Evolutionary conservation across 768 basidiomycete genomes (phyloP).

Genomic region (Phanerochaete sordida): DNA sequence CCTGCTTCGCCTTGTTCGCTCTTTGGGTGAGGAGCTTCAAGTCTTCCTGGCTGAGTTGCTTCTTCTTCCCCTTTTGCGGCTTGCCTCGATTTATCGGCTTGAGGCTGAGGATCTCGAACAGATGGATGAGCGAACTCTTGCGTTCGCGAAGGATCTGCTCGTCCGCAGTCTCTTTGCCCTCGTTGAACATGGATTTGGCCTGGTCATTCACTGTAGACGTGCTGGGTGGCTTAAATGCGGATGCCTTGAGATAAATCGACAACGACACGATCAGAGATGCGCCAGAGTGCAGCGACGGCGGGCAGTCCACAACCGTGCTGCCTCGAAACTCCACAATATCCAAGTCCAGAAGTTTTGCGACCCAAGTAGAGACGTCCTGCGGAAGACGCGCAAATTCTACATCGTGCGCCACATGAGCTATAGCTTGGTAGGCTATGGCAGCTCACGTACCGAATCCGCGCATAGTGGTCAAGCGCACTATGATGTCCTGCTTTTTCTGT

Average conservation of each 20-base stretch:
- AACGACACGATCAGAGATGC: constrained; percentile 75
- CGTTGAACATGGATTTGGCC: constrained; percentile 53
- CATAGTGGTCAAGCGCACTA: constrained; percentile 63
- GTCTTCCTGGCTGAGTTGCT: constrained; percentile 36
- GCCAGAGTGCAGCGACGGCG: constrained; percentile 65
- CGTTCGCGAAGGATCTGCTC: constrained; percentile 79
- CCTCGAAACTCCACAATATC: constrained; percentile 66
- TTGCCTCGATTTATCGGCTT: constrained; percentile 41
- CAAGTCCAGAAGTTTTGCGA: constrained; percentile 69
- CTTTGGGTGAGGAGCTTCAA: constrained; percentile 35
- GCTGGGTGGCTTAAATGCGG: constrained; percentile 59
- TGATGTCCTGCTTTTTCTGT: constrained; percentile 62
- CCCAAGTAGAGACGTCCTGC: constrained; percentile 67
- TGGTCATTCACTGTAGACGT: constrained; percentile 26
- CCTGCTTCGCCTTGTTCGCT: constrained; percentile 21
- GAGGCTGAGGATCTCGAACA: constrained; percentile 74
- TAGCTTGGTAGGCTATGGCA: background rate
- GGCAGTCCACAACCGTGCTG: constrained; percentile 76
- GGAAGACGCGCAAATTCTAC: constrained; percentile 78
- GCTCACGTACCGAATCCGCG: constrained; percentile 56
- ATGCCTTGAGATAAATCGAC: constrained; percentile 61
- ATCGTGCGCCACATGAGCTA: background rate
- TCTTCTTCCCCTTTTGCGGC: constrained; percentile 17
- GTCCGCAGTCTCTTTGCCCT: constrained; percentile 75
- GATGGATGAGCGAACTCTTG: constrained; percentile 64